Conservation (phyloP, 768 basidiomycete genomes). For the Tephrocybe sp. region DNA sequence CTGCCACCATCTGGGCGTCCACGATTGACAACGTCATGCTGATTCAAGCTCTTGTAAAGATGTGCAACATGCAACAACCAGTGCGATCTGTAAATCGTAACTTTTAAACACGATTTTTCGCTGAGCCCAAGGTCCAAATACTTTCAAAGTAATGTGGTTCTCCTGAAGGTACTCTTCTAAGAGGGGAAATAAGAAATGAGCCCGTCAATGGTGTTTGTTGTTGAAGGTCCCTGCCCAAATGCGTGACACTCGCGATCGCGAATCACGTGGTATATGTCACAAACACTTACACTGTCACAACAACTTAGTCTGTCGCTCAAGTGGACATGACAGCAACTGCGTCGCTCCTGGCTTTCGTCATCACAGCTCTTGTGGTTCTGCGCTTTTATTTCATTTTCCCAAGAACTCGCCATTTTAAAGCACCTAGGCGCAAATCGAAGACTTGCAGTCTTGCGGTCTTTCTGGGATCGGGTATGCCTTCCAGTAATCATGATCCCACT, state of each 20-base stretch:
- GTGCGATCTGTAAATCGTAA: not conserved
- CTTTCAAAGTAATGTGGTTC: too few relatives aligned
- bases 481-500: not conserved
- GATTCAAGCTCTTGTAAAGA: not conserved
- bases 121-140: too few relatives aligned
- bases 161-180: too few relatives aligned
- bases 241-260: too few relatives aligned
- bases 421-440: conserved; percentile 10
- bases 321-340: not conserved
- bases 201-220: too few relatives aligned
- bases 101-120: too few relatives aligned
- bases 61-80: not conserved
- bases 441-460: conserved; percentile 72
- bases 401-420: conserved; percentile 1
- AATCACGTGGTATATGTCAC: too few relatives aligned
- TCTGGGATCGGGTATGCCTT: conserved; percentile 80
- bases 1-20: conserved; percentile 52
- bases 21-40: conserved; percentile 21
- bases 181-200: too few relatives aligned
- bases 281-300: too few relatives aligned
- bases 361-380: conserved; percentile 1
- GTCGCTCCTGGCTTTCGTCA: conserved; percentile 4
- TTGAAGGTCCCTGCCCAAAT: too few relatives aligned
- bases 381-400: conserved; percentile 35
- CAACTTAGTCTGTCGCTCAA: too few relatives aligned